Percentiles rank a stretch among this genome's conserved stretches.
Conservation (phyloP, 306 rosid species). For the Ochetophila trinervis region DNA sequence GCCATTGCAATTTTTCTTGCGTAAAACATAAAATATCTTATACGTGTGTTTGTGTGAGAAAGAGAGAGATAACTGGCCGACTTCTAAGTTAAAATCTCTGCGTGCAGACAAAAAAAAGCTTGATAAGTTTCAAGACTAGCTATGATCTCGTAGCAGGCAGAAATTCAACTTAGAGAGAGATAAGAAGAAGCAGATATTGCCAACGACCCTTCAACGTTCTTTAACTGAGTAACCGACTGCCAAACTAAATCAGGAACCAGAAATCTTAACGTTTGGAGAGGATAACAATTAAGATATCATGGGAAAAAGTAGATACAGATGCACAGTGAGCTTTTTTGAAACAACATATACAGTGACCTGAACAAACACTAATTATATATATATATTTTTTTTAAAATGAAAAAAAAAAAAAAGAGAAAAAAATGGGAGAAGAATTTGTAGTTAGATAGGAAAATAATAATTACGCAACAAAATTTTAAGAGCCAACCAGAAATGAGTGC, state of each 20-base stretch:
- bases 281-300: too few relatives aligned
- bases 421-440: too few relatives aligned
- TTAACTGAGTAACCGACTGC: background rate
- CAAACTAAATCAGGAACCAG: background rate
- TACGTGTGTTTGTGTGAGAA: background rate
- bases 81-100: slow-evolving; percentile 5
- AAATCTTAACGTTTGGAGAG: too few relatives aligned
- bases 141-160: slow-evolving; percentile 2
- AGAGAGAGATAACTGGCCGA: slow-evolving; percentile 9
- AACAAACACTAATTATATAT: too few relatives aligned
- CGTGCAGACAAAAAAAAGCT: slow-evolving; percentile 11
- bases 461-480: too few relatives aligned
- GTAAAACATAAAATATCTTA: background rate
- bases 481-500: too few relatives aligned
- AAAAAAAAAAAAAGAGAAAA: too few relatives aligned
- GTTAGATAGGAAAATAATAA: too few relatives aligned
- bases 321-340: too few relatives aligned
- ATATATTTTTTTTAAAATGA: too few relatives aligned
- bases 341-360: too few relatives aligned
- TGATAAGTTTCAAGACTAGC: slow-evolving; percentile 2
- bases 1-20: background rate
- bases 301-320: too few relatives aligned
- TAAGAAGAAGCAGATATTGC: background rate
- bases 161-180: slow-evolving; percentile 10
- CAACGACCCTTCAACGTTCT: slow-evolving; percentile 31